Percentiles rank a stretch among this genome's conserved stretches.
Evolutionary conservation across 1,284 basidiomycete genomes (phyloP).

Genomic region (Cronartium quercuum): DNA sequence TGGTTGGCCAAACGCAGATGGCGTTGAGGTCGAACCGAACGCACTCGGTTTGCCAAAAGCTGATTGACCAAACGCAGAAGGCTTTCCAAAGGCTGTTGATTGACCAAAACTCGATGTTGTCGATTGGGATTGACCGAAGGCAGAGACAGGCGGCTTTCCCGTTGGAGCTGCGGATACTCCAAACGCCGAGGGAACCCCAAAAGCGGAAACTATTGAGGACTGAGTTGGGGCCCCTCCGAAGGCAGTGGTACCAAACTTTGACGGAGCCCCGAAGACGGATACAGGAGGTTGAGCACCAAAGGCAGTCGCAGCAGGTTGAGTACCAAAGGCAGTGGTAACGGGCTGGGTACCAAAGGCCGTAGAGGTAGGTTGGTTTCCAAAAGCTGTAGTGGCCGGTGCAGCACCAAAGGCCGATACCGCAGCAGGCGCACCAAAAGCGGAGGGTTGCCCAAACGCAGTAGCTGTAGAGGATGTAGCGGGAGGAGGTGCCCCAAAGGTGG

Average conservation of each 20-base stretch:
- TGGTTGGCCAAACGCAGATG: slow-evolving; percentile 5
- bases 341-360: neutral
- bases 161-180: neutral
- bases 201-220: neutral
- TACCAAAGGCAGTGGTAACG: neutral
- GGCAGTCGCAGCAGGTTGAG: neutral
- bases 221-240: slow-evolving; percentile 4
- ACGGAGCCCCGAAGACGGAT: neutral
- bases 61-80: slow-evolving; percentile 30
- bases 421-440: slow-evolving; percentile 4
- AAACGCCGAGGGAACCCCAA: neutral
- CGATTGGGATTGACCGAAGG: slow-evolving; percentile 21
- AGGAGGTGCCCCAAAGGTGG: neutral
- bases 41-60: slow-evolving; percentile 16
- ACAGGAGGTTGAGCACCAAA: neutral
- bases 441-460: slow-evolving; percentile 26
- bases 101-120: neutral
- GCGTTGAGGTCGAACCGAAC: neutral
- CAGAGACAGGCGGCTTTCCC: slow-evolving; percentile 3
- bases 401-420: neutral
- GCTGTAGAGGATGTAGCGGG: neutral
- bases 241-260: neutral
- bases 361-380: neutral
- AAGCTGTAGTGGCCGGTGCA: neutral
- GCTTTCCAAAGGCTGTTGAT: slow-evolving; percentile 24